These are phyloP conservation scores for Yamadazyma takamatsuzukensis DNA, from an alignment of 805 yeast species.

Conservation along the genomic window DNA sequence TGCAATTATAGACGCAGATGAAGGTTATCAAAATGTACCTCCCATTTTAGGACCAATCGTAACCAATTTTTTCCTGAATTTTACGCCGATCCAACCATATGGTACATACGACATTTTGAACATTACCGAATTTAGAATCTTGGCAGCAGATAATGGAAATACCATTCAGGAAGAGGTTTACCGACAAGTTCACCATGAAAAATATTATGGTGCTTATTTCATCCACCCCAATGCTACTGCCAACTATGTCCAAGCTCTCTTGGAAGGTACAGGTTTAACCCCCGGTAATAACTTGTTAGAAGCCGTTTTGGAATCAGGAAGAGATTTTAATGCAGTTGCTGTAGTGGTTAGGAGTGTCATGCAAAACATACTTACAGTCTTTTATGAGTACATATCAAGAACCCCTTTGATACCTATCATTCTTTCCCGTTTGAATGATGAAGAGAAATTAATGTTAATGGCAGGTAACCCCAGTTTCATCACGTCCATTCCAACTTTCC, in stretches of 20 bases:
- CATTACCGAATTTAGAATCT: conserved; percentile 11
- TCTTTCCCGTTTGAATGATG: conserved; percentile 10
- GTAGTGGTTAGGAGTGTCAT: conserved; percentile 17
- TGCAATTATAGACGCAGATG: conserved; percentile 26
- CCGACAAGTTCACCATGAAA: conserved; percentile 28
- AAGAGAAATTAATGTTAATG: conserved; percentile 7
- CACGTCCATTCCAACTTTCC: conserved; percentile 22
- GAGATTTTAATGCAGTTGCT: conserved; percentile 28
- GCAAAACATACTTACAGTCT: conserved; percentile 6
- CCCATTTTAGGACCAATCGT: conserved; percentile 22
- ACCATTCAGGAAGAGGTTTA: conserved; percentile 24
- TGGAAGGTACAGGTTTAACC: conserved; percentile 13
- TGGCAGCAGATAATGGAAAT: conserved; percentile 19
- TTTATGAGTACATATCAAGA: conserved; percentile 14
- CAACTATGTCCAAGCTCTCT: conserved; percentile 18
- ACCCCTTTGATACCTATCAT: conserved; percentile 16
- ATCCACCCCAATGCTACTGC: conserved; percentile 27
- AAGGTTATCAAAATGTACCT: conserved; percentile 17
- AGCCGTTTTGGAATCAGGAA: conserved; percentile 28
- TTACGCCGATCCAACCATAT: conserved; percentile 16
- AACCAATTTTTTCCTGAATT: conserved; percentile 17
- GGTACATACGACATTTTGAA: conserved; percentile 25
- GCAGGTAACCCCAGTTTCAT: conserved; percentile 19
- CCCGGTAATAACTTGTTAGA: conserved; percentile 20
- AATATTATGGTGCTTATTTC: conserved; percentile 27